Conservation (phyloP, 768 basidiomycete species). For the Naganishia vaughanmartiniae region DNA sequence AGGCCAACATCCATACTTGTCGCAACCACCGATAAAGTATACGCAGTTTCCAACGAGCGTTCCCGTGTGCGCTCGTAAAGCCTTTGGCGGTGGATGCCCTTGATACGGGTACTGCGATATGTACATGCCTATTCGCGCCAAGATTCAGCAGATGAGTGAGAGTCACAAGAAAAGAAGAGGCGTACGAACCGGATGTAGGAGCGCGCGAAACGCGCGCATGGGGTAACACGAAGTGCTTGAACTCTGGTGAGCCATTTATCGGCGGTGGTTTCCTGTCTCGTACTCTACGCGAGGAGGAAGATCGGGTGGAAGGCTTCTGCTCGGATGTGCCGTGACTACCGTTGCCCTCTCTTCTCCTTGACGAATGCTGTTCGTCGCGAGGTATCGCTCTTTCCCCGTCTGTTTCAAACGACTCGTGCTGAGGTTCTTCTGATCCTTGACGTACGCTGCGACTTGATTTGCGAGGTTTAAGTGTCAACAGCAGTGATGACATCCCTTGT, state of each 20-base stretch:
- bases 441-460: constrained; percentile 8
- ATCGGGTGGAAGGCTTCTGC: not conserved
- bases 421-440: not conserved
- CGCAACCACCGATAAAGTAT: constrained; percentile 88
- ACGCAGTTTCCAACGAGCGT: constrained; percentile 77
- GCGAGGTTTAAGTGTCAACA: not conserved
- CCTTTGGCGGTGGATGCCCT: constrained; percentile 40
- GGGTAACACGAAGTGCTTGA: constrained; percentile 12
- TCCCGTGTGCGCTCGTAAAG: constrained; percentile 74
- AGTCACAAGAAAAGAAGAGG: not conserved
- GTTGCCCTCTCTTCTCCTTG: not conserved
- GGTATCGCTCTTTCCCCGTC: not conserved
- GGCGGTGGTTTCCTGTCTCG: constrained; percentile 2
- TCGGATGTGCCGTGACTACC: not conserved
- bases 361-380: not conserved
- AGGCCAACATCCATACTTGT: constrained; percentile 69
- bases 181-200: constrained; percentile 13
- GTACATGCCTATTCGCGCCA: constrained; percentile 38
- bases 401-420: not conserved
- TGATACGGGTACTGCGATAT: constrained; percentile 42
- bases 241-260: not conserved
- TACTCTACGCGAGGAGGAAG: not conserved
- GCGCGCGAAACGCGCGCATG: constrained; percentile 17
- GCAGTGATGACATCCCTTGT: not conserved
- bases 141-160: not conserved